Base-by-base conservation (phyloP, 148 eudicot genomes). In the Gaultheria prostrata region DNA sequence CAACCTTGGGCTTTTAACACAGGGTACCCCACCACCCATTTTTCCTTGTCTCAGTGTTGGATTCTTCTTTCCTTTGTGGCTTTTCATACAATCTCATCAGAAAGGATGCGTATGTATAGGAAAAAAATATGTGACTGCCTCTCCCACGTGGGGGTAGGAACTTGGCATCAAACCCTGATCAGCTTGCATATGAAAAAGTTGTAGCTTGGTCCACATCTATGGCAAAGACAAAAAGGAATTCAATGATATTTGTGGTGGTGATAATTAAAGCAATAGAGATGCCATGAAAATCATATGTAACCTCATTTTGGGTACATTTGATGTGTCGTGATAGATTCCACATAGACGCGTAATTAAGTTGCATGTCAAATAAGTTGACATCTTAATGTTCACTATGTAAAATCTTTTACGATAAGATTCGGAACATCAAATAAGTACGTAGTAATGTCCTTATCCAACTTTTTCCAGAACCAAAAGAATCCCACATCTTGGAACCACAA, bases 111-210 rank as follows among this genome's bases (percentile, higher is more conserved):
- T 49, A 76, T 28, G 33, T 8, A 59, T 8, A 61, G 67, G 26
- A n/a, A 54, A 61, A n/a, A 54, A 21, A 61, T 21, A 72, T 30
- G 18, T 57, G 78, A 78, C 72, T 59, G 86, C 83, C 83, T 57
- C 54, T 20, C 74, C 83, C 86, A 80, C 83, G 83, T 80, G 86
- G 83, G 81, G 79, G 45, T 46, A 14, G 45, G 32, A 26, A 17
- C 35, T 61, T 61, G 67, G 67, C 67, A n/a, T 61, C 67, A 61
- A 61, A 61, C 67, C n/a, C 28, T 8, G 28, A n/a, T 61, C 28
- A 61, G 13, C 67, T n/a, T 61, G 11, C 67, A 61, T 61, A 61
- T 61, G 67, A n/a, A 61, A 57, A 61, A 61, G 67, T 61, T n/a
- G 67, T 61, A 61, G 67, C 67, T 61, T 59, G 26, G 26, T 59